Conservation (phyloP, 805 yeast species). For the Pichia ethanolica region DNA sequence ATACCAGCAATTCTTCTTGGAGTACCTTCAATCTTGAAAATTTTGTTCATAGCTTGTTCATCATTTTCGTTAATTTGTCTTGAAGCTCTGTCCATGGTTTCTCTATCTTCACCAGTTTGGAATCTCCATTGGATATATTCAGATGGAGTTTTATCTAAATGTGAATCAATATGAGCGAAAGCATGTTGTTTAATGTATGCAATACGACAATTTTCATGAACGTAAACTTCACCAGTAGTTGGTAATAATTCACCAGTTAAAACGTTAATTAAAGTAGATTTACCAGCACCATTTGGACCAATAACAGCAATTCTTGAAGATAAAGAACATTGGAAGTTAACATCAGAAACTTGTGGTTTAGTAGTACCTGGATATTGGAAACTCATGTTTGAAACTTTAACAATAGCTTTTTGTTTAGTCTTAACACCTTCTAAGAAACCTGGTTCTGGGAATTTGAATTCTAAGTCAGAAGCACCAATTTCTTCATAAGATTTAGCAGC, state of each 20-base stretch:
- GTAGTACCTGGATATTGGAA: conserved; percentile 99
- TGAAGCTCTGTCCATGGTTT: conserved; percentile 99
- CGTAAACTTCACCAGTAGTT: conserved; percentile 97
- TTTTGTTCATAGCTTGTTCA: conserved; percentile 98
- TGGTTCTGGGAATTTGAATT: conserved; percentile 98
- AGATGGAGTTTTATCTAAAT: conserved; percentile 98
- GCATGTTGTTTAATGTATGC: conserved; percentile 99
- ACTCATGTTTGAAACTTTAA: conserved; percentile 92
- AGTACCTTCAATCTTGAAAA: conserved; percentile 98
- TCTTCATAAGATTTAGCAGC: conserved; percentile 98
- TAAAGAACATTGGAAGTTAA: conserved; percentile 97
- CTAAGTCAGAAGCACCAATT: conserved; percentile 95
- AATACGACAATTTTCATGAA: conserved; percentile 99
- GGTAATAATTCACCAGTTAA: conserved; percentile 99
- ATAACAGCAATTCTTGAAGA: conserved; percentile 99
- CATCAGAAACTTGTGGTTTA: conserved; percentile 87
- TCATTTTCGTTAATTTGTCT: conserved; percentile 96
- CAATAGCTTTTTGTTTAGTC: conserved; percentile 99
- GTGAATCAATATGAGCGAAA: conserved; percentile 98
- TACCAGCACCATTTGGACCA: conserved; percentile 99
- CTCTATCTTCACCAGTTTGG: conserved; percentile 99
- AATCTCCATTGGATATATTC: conserved; percentile 99
- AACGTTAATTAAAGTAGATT: conserved; percentile 96
- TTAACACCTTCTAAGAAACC: conserved; percentile 99
- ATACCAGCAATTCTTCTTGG: conserved; percentile 95